Conservation (phyloP, 371 early-diverging fungal species). For the Mortierella sp. region DNA sequence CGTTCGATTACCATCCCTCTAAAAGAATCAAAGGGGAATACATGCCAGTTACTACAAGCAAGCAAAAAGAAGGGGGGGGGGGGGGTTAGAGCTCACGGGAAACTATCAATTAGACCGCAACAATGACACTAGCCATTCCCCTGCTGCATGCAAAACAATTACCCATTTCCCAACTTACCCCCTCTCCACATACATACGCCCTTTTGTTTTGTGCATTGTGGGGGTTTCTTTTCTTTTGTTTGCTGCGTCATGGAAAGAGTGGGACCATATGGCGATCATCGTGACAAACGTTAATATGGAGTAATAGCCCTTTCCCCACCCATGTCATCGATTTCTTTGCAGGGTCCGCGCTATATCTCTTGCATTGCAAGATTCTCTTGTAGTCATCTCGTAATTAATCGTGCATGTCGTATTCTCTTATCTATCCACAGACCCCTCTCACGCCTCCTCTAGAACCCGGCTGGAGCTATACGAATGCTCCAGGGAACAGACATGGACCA, state of each 20-base stretch:
- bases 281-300: conserved; percentile 1
- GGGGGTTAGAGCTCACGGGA: not conserved
- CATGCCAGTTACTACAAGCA: not conserved
- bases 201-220: not conserved
- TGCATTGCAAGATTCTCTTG: not conserved
- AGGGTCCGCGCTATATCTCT: not conserved
- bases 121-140: not conserved
- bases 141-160: not conserved
- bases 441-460: not conserved
- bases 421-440: conserved; percentile 3
- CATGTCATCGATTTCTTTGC: not conserved
- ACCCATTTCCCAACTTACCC: not conserved
- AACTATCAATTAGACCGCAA: not conserved
- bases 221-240: not conserved
- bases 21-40: not conserved
- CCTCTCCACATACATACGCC: not conserved
- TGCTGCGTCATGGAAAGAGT: not conserved
- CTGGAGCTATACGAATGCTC: conserved; percentile 14
- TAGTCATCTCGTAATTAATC: not conserved
- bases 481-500: conserved; percentile 25
- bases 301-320: not conserved
- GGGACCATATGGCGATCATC: not conserved
- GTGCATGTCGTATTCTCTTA: not conserved
- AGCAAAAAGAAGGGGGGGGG: not conserved
- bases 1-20: not conserved